Base-by-base conservation (phyloP, 116 monocot genomes). In the Phalaenopsis hybrid region DNA sequence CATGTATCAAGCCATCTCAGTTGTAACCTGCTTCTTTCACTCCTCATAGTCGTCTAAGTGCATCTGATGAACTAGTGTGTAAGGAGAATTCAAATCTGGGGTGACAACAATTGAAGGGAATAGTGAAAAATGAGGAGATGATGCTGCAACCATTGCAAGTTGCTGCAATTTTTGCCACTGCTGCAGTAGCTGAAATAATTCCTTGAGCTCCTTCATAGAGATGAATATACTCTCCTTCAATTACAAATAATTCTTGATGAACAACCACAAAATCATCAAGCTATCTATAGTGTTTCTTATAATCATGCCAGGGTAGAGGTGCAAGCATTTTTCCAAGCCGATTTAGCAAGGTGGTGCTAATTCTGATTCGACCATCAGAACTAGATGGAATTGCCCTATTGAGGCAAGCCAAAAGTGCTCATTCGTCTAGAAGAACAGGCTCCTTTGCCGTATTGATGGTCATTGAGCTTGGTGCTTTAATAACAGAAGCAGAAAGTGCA, bases 221-320 rank as follows among this genome's bases (percentile, higher is more conserved):
- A 81, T 91, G 90, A 84, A 98, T 93, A 68, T 83, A 95, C 63
- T 98, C 95, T 61, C 93, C 95, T 84, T 93, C 87, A 67, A 93
- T 90, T 28, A 95, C 89, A 89, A 98, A 98, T 50, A 98, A 81
- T 87, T 98, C 95, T 68, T 93, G 93, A 85, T 98, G 98, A 74
- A 57, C 70, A 79, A 81, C 82, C 13, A 98, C 90, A 83, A 95
- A 98, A 44, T 98, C 98, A 81, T 93, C 93, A 76, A 98, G 93
- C 80, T 95, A 90, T 57, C 98, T 95, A 89, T 95, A 92, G 31
- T 86, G 85, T 76, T 92, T 91, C 88, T 86, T 91, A 78, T 98
- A 98, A 84, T 98, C 95, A 86, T 95, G 90, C 98, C 98, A 98
- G 34, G 90, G 88, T 86, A 95, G 93, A 75, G 98, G 98, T 48